A percentile compares a stretch with the other conserved stretches of the same genome.
Evolutionary conservation across 140 eudicot genomes (phyloP).

Genomic region (Flaveria floridana): DNA sequence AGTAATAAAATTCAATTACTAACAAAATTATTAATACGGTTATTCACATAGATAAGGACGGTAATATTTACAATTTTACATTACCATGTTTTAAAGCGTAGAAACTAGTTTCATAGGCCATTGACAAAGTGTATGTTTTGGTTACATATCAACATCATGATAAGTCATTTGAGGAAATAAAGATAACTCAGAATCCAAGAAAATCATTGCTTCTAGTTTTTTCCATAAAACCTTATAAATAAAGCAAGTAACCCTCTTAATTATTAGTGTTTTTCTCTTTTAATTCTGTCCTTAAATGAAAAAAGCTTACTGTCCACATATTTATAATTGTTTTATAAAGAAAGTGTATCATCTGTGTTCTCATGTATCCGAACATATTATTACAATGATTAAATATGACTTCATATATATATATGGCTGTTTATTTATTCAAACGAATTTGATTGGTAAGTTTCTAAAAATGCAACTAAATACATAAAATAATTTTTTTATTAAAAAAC

Average conservation of each 20-base stretch:
- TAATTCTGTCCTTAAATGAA: not conserved
- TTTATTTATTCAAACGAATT: not conserved
- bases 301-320: not conserved
- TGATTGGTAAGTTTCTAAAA: not conserved
- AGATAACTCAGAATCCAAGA: not conserved
- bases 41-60: not conserved
- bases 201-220: not conserved
- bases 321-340: not conserved
- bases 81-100: not conserved
- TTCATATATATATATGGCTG: not conserved
- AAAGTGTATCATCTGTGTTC: not conserved
- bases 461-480: not conserved
- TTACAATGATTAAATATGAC: not conserved
- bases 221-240: not conserved
- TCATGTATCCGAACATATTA: not conserved
- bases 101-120: not conserved
- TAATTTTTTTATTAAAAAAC: too few relatives aligned
- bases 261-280: not conserved
- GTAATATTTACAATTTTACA: not conserved
- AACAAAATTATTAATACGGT: too few relatives aligned
- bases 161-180: not conserved
- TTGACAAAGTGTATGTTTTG: conserved; percentile 8
- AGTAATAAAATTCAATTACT: too few relatives aligned
- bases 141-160: conserved; percentile 28
- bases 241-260: not conserved